Base-by-base conservation (phyloP, 2,329 filamentous ascomycete genomes). In the Fusarium falciforme region DNA sequence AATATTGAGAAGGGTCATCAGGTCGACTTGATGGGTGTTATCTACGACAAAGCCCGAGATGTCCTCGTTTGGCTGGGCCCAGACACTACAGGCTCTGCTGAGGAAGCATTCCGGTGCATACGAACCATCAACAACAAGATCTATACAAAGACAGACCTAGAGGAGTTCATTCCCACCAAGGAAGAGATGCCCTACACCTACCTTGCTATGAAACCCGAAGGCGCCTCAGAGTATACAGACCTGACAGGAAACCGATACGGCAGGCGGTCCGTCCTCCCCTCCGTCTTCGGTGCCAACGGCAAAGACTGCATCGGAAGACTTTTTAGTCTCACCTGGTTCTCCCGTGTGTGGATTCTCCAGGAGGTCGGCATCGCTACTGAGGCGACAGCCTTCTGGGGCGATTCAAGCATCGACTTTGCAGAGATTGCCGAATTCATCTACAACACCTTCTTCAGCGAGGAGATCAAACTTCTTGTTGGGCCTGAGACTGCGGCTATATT, bases 21-120 rank as follows among this genome's bases (percentile, higher is more conserved):
- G 25, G 66, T 68, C 8, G 66, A 68, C 11, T 6, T 67, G 2
- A 66, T 68, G 66, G 66, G 66, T n/a, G 63, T 25, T 8, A 68
- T 68, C 17, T 68, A 68, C 12, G 57, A 54, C 4, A 68, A 47
- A 5, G 66, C 66, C 0, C 47, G 54, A 4, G 55, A 67, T 33
- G 66, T 68, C 0, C 44, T 68, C 31, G 66, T 68, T 20, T 67
- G 66, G 66, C n/a, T 68, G 4, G 66, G 66, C 4, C 63, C 63
- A 4, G 66, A 68, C 10, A 49, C 25, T 1, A 57, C 63, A 2
- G 7, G 11, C 5, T 68, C 66, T 16, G 42, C 63, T 38, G 4
- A 17, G 2, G 66, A 68, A 33, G 63, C 66, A 5, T 67, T 68
- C 25, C 63, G 66, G 2, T 68, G 66, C 6, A 25, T 68, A 9